phyloP scores from a whole-genome alignment of 495 filamentous ascomycete species.

The Podospora didyma region DNA sequence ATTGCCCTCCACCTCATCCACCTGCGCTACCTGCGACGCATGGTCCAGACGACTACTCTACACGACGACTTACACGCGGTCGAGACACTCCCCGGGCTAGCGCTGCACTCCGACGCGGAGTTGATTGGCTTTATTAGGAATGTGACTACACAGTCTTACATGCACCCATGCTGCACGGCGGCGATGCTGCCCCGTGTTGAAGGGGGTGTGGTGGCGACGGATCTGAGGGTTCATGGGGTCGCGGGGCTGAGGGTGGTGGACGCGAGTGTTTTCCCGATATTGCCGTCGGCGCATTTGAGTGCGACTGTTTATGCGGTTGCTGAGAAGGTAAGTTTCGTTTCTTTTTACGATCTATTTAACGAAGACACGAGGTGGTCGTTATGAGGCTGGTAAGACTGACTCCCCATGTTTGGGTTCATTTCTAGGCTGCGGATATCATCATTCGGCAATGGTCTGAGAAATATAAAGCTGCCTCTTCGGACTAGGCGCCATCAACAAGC shows the following conservation, averaged over 20 bases:
- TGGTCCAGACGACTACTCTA: conserved; percentile 17
- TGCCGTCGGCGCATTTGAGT: conserved; percentile 23
- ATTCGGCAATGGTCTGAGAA: background rate
- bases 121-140: conserved; percentile 2
- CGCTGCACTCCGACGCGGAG: background rate
- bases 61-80: background rate
- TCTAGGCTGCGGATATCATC: background rate
- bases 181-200: conserved; percentile 42
- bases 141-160: conserved; percentile 3
- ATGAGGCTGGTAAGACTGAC: too few relatives aligned
- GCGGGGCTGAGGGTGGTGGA: conserved; percentile 56
- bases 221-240: conserved; percentile 50
- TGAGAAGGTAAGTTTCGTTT: conserved; percentile 8
- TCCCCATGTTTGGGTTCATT: too few relatives aligned
- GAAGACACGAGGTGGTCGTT: too few relatives aligned
- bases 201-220: conserved; percentile 48
- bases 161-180: conserved; percentile 34
- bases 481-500: too few relatives aligned
- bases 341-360: too few relatives aligned
- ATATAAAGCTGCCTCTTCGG: too few relatives aligned
- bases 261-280: conserved; percentile 57
- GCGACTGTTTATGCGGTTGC: conserved; percentile 13
- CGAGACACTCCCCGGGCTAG: background rate
- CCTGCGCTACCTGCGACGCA: conserved; percentile 15
- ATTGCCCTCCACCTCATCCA: conserved; percentile 19